These are phyloP conservation scores for Sordariomycetes sp. DNA, from an alignment of 2,329 filamentous ascomycete species.

Conservation along the genomic window DNA sequence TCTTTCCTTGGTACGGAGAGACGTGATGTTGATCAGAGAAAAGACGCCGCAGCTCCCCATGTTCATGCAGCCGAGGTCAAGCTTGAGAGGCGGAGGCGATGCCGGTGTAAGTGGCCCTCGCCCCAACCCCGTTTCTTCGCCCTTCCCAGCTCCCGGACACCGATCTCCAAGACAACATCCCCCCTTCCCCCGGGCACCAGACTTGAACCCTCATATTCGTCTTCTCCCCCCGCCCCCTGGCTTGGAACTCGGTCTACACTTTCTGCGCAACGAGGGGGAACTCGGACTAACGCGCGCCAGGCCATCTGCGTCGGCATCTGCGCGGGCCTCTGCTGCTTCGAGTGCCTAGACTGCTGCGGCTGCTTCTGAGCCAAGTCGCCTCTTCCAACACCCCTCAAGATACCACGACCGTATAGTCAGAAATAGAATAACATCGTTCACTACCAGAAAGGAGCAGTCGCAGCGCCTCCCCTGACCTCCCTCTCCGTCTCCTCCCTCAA, in stretches of 20 bases:
- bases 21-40: neutral
- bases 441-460: too few species aligned
- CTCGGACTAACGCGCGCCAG: slow-evolving; percentile 9
- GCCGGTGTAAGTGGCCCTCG: slow-evolving; percentile 16
- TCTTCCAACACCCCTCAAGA: neutral
- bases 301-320: slow-evolving; percentile 26
- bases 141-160: neutral
- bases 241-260: neutral
- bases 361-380: slow-evolving; percentile 9
- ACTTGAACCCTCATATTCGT: neutral
- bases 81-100: slow-evolving; percentile 16
- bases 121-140: neutral
- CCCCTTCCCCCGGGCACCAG: too few species aligned
- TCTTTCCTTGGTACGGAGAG: neutral
- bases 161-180: too few species aligned
- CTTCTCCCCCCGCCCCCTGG: neutral
- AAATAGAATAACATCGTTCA: neutral
- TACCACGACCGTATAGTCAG: neutral
- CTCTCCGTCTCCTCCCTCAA: neutral
- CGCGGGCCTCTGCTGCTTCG: slow-evolving; percentile 24
- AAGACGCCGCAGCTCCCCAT: slow-evolving; percentile 1
- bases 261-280: neutral
- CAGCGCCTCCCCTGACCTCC: neutral
- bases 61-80: neutral
- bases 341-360: slow-evolving; percentile 16